Evolutionary conservation across 495 filamentous ascomycete genomes (phyloP).

Genomic region (Penicillium taxi): DNA sequence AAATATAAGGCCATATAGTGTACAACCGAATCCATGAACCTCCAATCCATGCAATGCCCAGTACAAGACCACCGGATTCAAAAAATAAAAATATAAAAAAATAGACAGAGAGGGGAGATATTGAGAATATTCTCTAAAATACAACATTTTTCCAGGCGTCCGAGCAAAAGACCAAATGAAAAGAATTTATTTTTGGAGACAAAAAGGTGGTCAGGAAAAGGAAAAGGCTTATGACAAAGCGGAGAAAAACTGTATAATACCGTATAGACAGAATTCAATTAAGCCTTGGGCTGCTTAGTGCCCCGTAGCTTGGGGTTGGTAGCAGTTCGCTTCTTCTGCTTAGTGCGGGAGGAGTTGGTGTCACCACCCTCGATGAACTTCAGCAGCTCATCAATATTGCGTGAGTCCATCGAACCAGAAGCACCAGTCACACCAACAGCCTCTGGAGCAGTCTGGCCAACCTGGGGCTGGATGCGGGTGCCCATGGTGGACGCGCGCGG

Average conservation of each 20-base stretch:
- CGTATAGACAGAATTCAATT: conserved; percentile 3
- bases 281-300: conserved; percentile 38
- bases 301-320: conserved; percentile 64
- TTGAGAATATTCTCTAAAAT: conserved; percentile 35
- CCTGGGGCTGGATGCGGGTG: conserved; percentile 43
- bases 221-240: neutral
- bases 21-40: conserved; percentile 23
- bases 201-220: neutral
- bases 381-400: conserved; percentile 79
- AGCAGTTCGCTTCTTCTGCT: conserved; percentile 57
- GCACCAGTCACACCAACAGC: conserved; percentile 27
- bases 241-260: no score
- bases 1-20: conserved; percentile 28
- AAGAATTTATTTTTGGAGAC: neutral
- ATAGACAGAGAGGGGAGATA: conserved; percentile 37
- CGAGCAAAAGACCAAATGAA: conserved; percentile 2
- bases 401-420: conserved; percentile 49
- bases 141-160: conserved; percentile 30
- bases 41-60: conserved; percentile 32
- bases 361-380: conserved; percentile 77
- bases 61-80: conserved; percentile 15
- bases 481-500: conserved; percentile 46
- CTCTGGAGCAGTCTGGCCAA: conserved; percentile 47
- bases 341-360: conserved; percentile 45
- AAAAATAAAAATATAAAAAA: conserved; percentile 14